Conservation (phyloP, 306 rosid species). For the Chamaecrista fasciculata region DNA sequence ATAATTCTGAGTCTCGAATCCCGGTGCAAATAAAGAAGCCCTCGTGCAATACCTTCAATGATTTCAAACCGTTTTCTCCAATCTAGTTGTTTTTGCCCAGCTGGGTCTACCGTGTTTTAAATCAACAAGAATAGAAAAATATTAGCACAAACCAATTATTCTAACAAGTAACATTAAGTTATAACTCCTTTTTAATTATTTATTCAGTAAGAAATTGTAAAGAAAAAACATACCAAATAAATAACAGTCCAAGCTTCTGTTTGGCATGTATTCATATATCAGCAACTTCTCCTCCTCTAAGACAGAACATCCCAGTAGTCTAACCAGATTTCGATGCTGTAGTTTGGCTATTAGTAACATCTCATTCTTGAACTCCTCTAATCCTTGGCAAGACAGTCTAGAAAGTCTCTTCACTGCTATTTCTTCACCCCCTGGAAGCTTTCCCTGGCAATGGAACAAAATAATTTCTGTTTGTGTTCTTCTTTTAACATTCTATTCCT, state of each 20-base stretch:
- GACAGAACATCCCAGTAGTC: conserved; percentile 63
- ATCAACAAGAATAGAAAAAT: no score
- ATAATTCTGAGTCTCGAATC: conserved; percentile 73
- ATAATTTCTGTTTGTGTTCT: background rate
- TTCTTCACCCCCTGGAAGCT: conserved; percentile 48
- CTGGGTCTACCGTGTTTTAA: no score
- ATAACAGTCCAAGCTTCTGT: conserved; percentile 71
- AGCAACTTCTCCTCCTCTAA: conserved; percentile 72
- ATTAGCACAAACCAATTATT: no score
- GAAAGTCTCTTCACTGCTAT: conserved; percentile 71
- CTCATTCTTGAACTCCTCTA: conserved; percentile 77
- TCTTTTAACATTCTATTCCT: background rate
- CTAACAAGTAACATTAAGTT: no score
- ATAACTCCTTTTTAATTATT: background rate
- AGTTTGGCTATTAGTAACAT: conserved; percentile 60
- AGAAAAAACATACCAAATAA: conserved; percentile 46
- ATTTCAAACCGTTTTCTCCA: conserved; percentile 60
- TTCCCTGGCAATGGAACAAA: conserved; percentile 37
- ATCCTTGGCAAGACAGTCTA: conserved; percentile 59
- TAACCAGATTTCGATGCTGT: conserved; percentile 76
- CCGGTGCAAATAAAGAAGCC: conserved; percentile 68
- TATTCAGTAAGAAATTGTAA: background rate
- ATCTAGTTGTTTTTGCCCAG: conserved; percentile 43
- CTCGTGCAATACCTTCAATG: conserved; percentile 69
- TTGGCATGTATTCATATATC: conserved; percentile 69